These are phyloP conservation scores for Hypoxylon lienhwacheense DNA, from an alignment of 495 filamentous ascomycete species.

Conservation along the genomic window DNA sequence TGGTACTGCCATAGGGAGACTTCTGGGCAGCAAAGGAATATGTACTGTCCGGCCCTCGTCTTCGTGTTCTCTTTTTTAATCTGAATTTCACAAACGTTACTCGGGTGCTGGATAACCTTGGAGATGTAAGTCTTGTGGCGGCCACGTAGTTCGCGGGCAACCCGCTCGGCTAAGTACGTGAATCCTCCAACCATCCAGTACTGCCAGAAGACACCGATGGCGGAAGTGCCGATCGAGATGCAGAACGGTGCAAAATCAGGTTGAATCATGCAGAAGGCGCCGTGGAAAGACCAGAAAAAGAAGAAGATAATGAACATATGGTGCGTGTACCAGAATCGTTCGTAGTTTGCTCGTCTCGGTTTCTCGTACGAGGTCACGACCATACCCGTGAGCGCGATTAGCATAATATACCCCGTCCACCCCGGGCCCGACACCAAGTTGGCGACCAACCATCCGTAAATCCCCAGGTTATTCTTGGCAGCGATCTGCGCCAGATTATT, in stretches of 20 bases:
- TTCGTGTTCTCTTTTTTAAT: constrained; percentile 81
- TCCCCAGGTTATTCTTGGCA: constrained; percentile 67
- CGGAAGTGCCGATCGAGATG: constrained; percentile 57
- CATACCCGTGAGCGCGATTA: constrained; percentile 68
- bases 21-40: constrained; percentile 79
- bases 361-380: constrained; percentile 69
- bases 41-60: constrained; percentile 79
- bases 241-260: constrained; percentile 72
- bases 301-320: constrained; percentile 80
- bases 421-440: constrained; percentile 75
- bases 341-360: constrained; percentile 69
- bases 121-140: constrained; percentile 76
- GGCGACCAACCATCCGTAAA: constrained; percentile 68
- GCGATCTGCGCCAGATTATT: constrained; percentile 77
- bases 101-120: constrained; percentile 81
- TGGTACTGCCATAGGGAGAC: constrained; percentile 80
- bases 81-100: constrained; percentile 81
- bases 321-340: constrained; percentile 80
- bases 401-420: constrained; percentile 80
- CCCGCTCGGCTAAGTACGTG: constrained; percentile 68
- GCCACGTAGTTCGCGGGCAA: constrained; percentile 70
- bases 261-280: constrained; percentile 80
- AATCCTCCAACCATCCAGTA: constrained; percentile 79
- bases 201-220: constrained; percentile 76
- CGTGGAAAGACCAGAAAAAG: constrained; percentile 79